phyloP scores from a whole-genome alignment of 1,139 yeast genomes.

The Yamadazyma jaroonii region DNA sequence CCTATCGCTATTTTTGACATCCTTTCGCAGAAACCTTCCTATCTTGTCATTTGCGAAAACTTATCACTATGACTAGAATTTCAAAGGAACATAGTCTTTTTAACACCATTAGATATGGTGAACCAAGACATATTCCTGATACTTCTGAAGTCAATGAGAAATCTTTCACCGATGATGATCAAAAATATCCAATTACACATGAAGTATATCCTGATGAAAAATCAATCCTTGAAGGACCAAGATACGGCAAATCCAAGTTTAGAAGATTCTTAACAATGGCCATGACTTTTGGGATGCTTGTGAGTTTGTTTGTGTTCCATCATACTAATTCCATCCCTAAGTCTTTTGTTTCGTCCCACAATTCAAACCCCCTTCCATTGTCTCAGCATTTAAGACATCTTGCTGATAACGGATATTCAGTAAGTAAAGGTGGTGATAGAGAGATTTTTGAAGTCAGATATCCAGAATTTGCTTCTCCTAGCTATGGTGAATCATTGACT shows the following conservation, averaged over 20 bases:
- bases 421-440: not conserved
- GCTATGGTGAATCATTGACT: slow-evolving; percentile 30
- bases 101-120: slow-evolving; percentile 7
- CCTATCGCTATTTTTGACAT: not conserved
- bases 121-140: slow-evolving; percentile 2
- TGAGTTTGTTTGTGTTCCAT: too few relatives aligned
- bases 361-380: not conserved
- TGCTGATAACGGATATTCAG: slow-evolving; percentile 1
- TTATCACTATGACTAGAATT: slow-evolving; percentile 2
- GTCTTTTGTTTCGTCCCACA: too few relatives aligned
- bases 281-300: too few relatives aligned
- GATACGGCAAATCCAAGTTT: too few relatives aligned
- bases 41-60: not conserved
- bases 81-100: slow-evolving; percentile 7
- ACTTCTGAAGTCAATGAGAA: not conserved
- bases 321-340: too few relatives aligned
- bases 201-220: too few relatives aligned
- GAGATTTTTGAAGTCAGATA: slow-evolving; percentile 27
- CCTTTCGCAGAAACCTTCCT: too few relatives aligned
- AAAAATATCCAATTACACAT: too few relatives aligned
- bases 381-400: slow-evolving; percentile 1
- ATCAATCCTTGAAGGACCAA: too few relatives aligned
- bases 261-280: too few relatives aligned
- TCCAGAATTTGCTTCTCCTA: slow-evolving; percentile 26
- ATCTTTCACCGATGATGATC: too few relatives aligned